A percentile compares a stretch with the other conserved stretches of the same genome.
phyloP scores from a whole-genome alignment of 1,284 basidiomycete species.

The Hypsizygus ulmarius region DNA sequence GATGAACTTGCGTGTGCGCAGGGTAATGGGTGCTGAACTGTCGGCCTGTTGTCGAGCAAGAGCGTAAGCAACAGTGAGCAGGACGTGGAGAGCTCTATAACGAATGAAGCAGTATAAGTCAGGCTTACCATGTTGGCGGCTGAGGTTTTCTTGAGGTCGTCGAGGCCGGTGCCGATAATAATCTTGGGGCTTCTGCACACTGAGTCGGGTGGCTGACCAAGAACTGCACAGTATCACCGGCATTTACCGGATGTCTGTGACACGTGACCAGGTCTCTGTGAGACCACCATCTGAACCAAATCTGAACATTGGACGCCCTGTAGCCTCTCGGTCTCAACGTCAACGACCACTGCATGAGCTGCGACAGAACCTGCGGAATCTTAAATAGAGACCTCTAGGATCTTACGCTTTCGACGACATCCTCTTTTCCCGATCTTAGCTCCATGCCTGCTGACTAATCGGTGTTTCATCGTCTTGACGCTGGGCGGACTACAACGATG shows the following conservation, averaged over 20 bases:
- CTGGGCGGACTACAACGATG: neutral
- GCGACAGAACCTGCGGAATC: neutral
- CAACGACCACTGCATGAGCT: too few species aligned
- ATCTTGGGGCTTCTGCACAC: slow-evolving; percentile 17
- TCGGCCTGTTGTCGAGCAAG: slow-evolving; percentile 54
- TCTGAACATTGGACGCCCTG: neutral
- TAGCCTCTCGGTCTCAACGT: neutral
- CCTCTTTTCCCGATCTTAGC: neutral
- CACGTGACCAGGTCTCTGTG: slow-evolving; percentile 9
- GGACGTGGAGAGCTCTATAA: too few species aligned
- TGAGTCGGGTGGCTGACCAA: slow-evolving; percentile 26
- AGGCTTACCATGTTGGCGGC: slow-evolving; percentile 34
- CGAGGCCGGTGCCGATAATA: slow-evolving; percentile 30
- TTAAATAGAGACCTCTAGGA: neutral
- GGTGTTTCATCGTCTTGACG: neutral
- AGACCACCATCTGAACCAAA: slow-evolving; percentile 3
- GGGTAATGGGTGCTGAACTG: slow-evolving; percentile 87
- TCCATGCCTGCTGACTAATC: slow-evolving; percentile 4
- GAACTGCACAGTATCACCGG: slow-evolving; percentile 39
- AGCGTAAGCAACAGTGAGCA: neutral
- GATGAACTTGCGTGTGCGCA: slow-evolving; percentile 99
- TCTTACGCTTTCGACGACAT: too few species aligned
- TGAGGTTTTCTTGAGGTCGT: slow-evolving; percentile 35
- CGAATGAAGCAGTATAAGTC: neutral
- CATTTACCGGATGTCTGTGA: slow-evolving; percentile 22